Percentiles rank a stretch among this genome's conserved stretches.
Evolutionary conservation across 192 early-diverging fungal genomes (phyloP).

Genomic region (Oehlia diaphana): DNA sequence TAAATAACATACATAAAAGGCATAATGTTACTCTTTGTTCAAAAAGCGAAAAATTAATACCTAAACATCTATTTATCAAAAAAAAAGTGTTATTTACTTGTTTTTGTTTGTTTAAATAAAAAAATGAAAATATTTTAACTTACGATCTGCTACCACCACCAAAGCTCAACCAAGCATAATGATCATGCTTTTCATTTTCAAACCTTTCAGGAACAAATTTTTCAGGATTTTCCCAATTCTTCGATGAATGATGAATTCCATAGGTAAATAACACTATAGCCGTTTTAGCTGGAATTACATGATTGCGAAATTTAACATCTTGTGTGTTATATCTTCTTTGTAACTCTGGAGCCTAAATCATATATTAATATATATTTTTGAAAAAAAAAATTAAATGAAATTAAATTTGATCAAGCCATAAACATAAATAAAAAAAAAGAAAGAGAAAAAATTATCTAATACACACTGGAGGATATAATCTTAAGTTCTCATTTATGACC

Average conservation of each 20-base stretch:
- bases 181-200: not conserved
- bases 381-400: too few relatives aligned
- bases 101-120: not conserved
- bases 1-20: not conserved
- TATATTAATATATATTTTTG: not conserved
- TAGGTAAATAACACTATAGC: not conserved
- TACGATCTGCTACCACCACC: not conserved
- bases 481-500: not conserved
- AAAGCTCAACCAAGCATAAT: not conserved
- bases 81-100: not conserved
- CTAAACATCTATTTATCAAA: not conserved
- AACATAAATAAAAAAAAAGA: too few relatives aligned
- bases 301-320: not conserved
- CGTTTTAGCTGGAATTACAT: not conserved
- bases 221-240: constrained; percentile 3
- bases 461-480: not conserved
- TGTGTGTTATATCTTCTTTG: not conserved
- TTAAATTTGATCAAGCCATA: too few relatives aligned
- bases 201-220: constrained; percentile 1
- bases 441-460: not conserved
- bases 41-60: not conserved
- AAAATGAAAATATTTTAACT: not conserved
- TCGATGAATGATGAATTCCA: constrained; percentile 10
- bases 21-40: not conserved
- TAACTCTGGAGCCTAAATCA: not conserved